A percentile compares a stretch with the other conserved stretches of the same genome.
Evolutionary conservation across 805 yeast genomes (phyloP).

Genomic region (Citeromyces matritensis): DNA sequence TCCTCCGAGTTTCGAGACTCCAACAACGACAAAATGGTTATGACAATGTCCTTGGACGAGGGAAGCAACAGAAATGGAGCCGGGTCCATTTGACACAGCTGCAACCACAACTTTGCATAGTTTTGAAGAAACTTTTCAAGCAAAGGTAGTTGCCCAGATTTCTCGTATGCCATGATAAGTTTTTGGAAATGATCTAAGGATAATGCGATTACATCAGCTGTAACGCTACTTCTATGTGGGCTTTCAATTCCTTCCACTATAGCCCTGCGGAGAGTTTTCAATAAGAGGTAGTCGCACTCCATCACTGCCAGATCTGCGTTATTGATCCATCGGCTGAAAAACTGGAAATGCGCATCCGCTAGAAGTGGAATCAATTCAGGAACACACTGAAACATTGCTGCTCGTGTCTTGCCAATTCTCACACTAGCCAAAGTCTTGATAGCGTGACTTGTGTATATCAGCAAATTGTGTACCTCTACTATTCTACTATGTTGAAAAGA

Average conservation of each 20-base stretch:
- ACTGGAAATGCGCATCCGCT: conserved; percentile 39
- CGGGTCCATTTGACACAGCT: conserved; percentile 44
- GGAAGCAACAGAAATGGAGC: conserved; percentile 60
- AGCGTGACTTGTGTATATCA: conserved; percentile 61
- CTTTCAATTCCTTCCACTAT: conserved; percentile 65
- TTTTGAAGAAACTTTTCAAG: conserved; percentile 64
- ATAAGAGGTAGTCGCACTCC: conserved; percentile 64
- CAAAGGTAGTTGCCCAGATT: conserved; percentile 21
- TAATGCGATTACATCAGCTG: conserved; percentile 43
- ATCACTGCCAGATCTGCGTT: conserved; percentile 34
- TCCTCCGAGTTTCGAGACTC: conserved; percentile 41
- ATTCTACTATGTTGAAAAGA: conserved; percentile 27
- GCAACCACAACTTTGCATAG: conserved; percentile 58
- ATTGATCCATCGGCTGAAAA: conserved; percentile 50
- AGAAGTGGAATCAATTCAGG: conserved; percentile 47
- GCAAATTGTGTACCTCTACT: conserved; percentile 42
- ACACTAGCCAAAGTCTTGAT: conserved; percentile 63
- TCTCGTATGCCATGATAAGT: conserved; percentile 38
- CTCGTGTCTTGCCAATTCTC: conserved; percentile 70
- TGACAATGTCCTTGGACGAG: conserved; percentile 42
- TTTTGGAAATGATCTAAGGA: conserved; percentile 45
- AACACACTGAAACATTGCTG: conserved; percentile 60
- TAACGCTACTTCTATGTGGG: conserved; percentile 42
- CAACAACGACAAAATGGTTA: conserved; percentile 42
- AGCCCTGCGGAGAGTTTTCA: conserved; percentile 62